Evolutionary conservation across 176 grass and related monocot species (phyloP).

Genomic region (Avena insularis): DNA sequence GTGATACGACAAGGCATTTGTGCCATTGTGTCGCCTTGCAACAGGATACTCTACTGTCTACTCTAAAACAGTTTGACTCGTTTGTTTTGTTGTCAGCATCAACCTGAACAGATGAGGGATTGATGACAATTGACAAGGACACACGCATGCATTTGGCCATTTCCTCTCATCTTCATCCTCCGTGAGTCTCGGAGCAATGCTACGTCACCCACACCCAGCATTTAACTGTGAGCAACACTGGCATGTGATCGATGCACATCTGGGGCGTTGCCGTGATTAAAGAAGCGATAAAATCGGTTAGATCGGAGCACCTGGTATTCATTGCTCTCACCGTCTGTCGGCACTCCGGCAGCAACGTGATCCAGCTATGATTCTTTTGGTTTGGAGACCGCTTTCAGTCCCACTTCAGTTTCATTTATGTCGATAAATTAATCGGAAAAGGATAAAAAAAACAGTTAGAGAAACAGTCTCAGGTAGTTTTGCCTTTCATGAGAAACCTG

Average conservation of each 20-base stretch:
- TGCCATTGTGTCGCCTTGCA: too few species aligned
- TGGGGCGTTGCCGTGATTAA: not conserved
- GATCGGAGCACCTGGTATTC: not conserved
- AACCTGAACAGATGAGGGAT: not conserved
- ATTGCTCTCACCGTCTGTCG: constrained; percentile 18
- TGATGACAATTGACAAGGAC: not conserved
- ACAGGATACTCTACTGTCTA: too few species aligned
- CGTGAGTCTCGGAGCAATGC: not conserved
- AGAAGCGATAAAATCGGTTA: constrained; percentile 35
- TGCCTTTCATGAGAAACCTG: not conserved
- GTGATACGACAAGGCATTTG: too few species aligned
- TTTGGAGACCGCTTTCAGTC: not conserved
- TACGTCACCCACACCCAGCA: not conserved
- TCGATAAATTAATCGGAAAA: not conserved
- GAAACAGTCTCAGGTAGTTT: too few species aligned
- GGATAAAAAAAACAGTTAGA: too few species aligned
- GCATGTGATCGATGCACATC: constrained; percentile 29
- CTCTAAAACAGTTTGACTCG: too few species aligned
- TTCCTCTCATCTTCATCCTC: not conserved
- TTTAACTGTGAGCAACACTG: not conserved
- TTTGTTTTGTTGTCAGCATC: not conserved
- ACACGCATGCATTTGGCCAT: not conserved
- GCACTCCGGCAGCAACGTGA: not conserved
- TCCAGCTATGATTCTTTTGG: not conserved
- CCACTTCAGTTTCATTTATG: not conserved